Conservation (phyloP, 108 stramenopile species). For the Discostella stelligeroides region DNA sequence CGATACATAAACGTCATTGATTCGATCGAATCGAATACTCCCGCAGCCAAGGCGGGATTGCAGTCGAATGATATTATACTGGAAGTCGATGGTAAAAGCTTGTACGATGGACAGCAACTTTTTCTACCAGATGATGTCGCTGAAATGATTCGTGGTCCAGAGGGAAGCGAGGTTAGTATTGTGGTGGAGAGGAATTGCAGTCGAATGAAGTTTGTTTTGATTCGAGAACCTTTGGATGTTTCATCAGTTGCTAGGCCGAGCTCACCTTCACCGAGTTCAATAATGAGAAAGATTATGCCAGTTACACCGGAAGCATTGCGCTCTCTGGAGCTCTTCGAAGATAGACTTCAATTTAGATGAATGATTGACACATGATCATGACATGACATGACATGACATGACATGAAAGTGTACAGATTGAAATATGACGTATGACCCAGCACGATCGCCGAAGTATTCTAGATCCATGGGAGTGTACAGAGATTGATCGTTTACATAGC, state of each 20-base stretch:
- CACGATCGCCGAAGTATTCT: no score
- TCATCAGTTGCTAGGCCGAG: no score
- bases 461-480: no score
- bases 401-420: no score
- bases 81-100: slow-evolving; percentile 62
- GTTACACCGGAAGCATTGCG: slow-evolving; percentile 5
- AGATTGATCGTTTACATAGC: no score
- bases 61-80: slow-evolving; percentile 57
- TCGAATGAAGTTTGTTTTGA: slow-evolving; percentile 66
- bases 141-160: slow-evolving; percentile 57
- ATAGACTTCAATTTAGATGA: neutral
- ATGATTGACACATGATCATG: no score
- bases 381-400: no score
- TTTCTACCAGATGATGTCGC: slow-evolving; percentile 69
- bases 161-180: slow-evolving; percentile 66
- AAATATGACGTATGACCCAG: no score
- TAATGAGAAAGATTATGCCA: neutral
- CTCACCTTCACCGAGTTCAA: neutral
- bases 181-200: slow-evolving; percentile 60
- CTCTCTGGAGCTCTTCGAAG: neutral
- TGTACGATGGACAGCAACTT: slow-evolving; percentile 41
- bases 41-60: slow-evolving; percentile 63
- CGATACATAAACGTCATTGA: slow-evolving; percentile 1
- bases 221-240: slow-evolving; percentile 61
- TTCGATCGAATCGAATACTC: slow-evolving; percentile 55